Base-by-base conservation (phyloP, 352 stramenopile species). In the Globisporangium yorkense region DNA sequence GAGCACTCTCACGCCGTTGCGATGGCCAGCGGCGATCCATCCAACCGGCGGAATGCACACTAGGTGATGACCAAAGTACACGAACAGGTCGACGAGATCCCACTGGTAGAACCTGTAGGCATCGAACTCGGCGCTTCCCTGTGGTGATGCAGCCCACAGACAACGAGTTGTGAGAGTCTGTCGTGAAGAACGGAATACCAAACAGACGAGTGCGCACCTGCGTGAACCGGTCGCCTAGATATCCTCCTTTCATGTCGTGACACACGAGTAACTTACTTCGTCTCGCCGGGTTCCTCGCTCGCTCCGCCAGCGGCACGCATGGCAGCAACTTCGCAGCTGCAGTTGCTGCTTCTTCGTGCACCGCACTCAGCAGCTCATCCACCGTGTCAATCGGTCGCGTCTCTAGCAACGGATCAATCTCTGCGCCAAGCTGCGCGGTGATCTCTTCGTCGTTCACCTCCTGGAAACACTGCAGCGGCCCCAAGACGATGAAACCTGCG, bases 241-340 rank as follows among this genome's bases (percentile, higher is more conserved):
- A 87, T 7, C 70, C 74, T n/a, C 72, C 74, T 57, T 69, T 67
- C 72, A 87, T 72, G 40, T 84, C 74, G 51, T 85, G 72, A 20
- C 74, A 87, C 21, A 84, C 70, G 47, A 87, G 59, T 56, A 87
- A 50, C 51, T 77, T 72, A 53, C 69, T 87, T 24, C 70, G 67
- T 62, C 70, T 62, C 40, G 49, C 53, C 31, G 66, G 66, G 5
- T 59, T 65, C 43, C 62, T 61, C 27, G 65, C 56, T 18, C 49
- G 57, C 51, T 49, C 21, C 35, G 68, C 72, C 56, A 76, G 65
- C 4, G 65, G 68, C 43, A 77, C 54, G 10, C 37, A 54, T 3
- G 58, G 67, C 20, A 56, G 16, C 31, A 44, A 33, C 50, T 12
- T 37, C 6, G 43, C 12, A 3, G 16, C 45, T 8, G 43, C 54